Evolutionary conservation across 768 basidiomycete species (phyloP).

Genomic region (Serendipita sp.): DNA sequence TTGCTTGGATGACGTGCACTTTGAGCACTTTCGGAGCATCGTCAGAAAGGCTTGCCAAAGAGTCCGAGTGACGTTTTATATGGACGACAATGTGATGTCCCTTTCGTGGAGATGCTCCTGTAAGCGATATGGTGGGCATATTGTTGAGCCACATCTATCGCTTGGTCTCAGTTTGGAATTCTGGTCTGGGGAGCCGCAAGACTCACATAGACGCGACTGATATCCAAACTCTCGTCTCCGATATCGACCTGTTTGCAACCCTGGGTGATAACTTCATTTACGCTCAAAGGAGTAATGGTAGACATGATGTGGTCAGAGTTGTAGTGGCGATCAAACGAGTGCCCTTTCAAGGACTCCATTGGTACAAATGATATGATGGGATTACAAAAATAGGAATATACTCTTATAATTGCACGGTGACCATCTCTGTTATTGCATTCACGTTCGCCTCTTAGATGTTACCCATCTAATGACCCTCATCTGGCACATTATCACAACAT

Average conservation of each 20-base stretch:
- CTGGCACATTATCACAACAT: too few species aligned
- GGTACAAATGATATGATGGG: too few species aligned
- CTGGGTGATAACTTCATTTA: background rate
- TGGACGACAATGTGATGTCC: conserved; percentile 1
- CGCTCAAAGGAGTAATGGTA: background rate
- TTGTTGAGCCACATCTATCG: background rate
- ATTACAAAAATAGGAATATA: too few species aligned
- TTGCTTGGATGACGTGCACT: background rate
- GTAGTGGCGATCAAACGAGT: background rate
- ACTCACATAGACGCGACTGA: background rate
- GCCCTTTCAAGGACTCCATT: too few species aligned
- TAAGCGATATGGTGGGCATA: background rate
- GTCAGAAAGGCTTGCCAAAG: background rate
- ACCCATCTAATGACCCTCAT: too few species aligned
- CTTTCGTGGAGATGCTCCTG: background rate
- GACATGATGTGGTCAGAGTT: background rate
- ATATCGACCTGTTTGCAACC: background rate
- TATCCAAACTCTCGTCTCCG: background rate
- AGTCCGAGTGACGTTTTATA: background rate
- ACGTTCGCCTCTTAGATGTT: too few species aligned
- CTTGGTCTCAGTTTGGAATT: background rate
- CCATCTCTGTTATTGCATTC: too few species aligned
- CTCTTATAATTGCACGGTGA: too few species aligned
- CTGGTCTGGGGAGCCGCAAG: background rate
- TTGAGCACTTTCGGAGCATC: background rate